These are phyloP conservation scores for Lasiodiplodia gonubiensis DNA, from an alignment of 2,329 filamentous ascomycete species.

Conservation along the genomic window DNA sequence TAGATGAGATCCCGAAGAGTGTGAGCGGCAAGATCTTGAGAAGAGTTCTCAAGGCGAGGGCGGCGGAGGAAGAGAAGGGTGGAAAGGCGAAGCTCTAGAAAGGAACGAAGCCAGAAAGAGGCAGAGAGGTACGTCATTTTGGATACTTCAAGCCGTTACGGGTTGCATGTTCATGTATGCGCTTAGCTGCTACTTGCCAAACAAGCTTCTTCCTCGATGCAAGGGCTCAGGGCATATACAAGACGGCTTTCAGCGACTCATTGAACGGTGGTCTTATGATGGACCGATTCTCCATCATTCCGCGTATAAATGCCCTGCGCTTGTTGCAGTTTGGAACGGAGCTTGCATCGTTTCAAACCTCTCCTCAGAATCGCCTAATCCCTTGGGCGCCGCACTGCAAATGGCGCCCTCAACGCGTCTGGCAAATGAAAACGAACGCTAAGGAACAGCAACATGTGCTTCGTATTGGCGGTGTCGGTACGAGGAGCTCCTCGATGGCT, in stretches of 20 bases:
- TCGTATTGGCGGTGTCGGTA: background rate
- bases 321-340: background rate
- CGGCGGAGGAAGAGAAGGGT: conserved; percentile 46
- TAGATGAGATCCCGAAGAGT: conserved; percentile 56
- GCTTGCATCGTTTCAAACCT: background rate
- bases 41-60: conserved; percentile 51
- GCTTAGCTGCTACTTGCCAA: background rate
- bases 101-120: background rate
- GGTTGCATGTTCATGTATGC: background rate
- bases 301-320: background rate
- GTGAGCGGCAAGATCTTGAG: conserved; percentile 55
- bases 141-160: background rate
- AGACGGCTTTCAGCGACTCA: background rate
- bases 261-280: background rate
- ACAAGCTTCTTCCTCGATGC: background rate
- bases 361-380: background rate
- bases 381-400: background rate
- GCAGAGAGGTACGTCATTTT: conserved; percentile 7
- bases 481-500: background rate
- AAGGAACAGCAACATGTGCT: background rate
- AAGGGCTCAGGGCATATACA: background rate
- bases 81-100: conserved; percentile 52
- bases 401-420: background rate
- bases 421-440: background rate
- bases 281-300: background rate